phyloP scores from a whole-genome alignment of 2,329 filamentous ascomycete genomes.

The Trichophyton rubrum region DNA sequence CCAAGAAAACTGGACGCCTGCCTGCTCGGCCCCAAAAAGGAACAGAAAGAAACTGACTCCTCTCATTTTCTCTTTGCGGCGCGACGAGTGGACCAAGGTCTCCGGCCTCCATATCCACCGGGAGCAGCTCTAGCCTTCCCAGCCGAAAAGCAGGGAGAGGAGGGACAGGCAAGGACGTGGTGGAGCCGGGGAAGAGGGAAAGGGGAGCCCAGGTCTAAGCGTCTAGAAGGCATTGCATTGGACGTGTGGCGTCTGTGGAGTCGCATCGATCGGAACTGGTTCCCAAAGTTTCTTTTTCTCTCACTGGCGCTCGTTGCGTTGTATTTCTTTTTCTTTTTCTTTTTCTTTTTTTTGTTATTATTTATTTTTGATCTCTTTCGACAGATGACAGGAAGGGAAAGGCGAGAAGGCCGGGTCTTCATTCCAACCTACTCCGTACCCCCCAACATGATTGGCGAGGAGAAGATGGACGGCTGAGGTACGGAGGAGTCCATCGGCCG shows the following conservation, averaged over 20 bases:
- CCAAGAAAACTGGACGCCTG: conserved; percentile 2
- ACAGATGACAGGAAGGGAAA: not conserved
- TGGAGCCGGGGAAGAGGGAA: conserved; percentile 13
- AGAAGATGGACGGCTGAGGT: not conserved
- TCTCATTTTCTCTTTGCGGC: conserved; percentile 2
- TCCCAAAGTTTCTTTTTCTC: conserved; percentile 6
- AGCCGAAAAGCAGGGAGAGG: not conserved
- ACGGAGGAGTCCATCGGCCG: not conserved
- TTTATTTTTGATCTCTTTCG: not conserved
- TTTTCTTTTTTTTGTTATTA: not conserved
- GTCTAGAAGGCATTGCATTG: conserved; percentile 7
- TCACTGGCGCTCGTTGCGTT: not conserved
- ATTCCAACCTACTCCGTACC: not conserved
- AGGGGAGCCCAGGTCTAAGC: conserved; percentile 7
- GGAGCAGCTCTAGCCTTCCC: conserved; percentile 5
- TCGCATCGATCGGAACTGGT: conserved; percentile 5
- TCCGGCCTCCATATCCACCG: conserved; percentile 4
- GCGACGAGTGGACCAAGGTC: conserved; percentile 3
- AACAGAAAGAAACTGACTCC: conserved; percentile 4
- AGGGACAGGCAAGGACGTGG: conserved; percentile 4
- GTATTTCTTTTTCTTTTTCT: not conserved
- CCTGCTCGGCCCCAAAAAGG: not conserved
- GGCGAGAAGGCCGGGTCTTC: not conserved
- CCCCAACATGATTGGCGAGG: not conserved
- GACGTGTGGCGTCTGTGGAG: conserved; percentile 11